Evolutionary conservation across 306 rosid genomes (phyloP).

Genomic region (Aeschynomene evenia): DNA sequence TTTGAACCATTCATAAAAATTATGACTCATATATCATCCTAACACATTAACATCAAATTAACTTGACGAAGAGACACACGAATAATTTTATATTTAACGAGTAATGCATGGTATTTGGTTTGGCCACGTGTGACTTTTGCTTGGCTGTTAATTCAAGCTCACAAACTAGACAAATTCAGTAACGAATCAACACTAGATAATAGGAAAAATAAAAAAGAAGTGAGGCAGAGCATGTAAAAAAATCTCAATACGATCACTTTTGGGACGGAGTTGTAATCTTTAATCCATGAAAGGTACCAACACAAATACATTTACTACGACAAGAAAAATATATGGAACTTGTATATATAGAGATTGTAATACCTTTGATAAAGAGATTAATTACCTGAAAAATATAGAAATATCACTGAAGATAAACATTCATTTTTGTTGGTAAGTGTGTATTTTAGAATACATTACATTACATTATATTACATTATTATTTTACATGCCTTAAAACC

Average conservation of each 20-base stretch:
- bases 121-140: constrained; percentile 15
- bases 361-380: constrained; percentile 33
- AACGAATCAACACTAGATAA: neutral
- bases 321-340: constrained; percentile 22
- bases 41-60: too few species aligned
- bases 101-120: constrained; percentile 7
- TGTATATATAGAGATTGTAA: constrained; percentile 15
- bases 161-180: constrained; percentile 13
- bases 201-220: neutral
- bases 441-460: constrained; percentile 27
- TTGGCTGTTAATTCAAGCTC: neutral
- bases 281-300: constrained; percentile 5
- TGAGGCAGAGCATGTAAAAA: neutral
- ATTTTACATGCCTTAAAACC: constrained; percentile 12
- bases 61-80: too few species aligned
- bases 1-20: too few species aligned
- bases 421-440: constrained; percentile 34
- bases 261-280: constrained; percentile 32
- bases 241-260: constrained; percentile 22
- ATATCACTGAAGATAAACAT: constrained; percentile 29
- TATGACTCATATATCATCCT: too few species aligned
- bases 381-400: constrained; percentile 21
- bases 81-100: neutral
- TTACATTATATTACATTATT: too few species aligned
- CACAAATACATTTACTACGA: constrained; percentile 31